phyloP scores from a whole-genome alignment of 441 rosid genomes.

The Aquilaria agallochum region DNA sequence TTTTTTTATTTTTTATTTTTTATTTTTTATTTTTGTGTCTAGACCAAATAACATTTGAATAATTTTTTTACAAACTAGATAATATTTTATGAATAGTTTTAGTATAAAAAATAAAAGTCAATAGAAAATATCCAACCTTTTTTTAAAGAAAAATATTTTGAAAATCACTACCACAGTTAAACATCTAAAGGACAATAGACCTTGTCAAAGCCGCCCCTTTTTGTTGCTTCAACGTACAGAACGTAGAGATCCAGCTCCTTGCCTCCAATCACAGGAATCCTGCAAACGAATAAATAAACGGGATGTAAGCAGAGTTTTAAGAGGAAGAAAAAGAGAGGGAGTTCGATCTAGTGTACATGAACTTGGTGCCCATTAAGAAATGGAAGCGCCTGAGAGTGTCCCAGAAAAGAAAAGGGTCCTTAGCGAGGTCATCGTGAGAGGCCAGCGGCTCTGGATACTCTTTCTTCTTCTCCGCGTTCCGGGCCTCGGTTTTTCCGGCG shows the following conservation, averaged over 20 bases:
- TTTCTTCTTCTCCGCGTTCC: slow-evolving; percentile 19
- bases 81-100: background rate
- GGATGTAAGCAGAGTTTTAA: background rate
- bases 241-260: slow-evolving; percentile 93
- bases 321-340: background rate
- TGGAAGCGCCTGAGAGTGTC: slow-evolving; percentile 92
- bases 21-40: no score
- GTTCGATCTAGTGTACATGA: slow-evolving; percentile 45
- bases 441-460: slow-evolving; percentile 66
- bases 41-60: no score
- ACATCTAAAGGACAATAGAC: slow-evolving; percentile 19
- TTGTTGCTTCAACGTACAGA: slow-evolving; percentile 84
- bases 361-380: slow-evolving; percentile 72
- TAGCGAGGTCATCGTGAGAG: slow-evolving; percentile 50
- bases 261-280: slow-evolving; percentile 99
- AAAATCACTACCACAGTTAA: no score
- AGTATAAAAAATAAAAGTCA: background rate
- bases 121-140: no score
- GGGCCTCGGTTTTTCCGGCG: slow-evolving; percentile 20
- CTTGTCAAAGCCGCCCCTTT: slow-evolving; percentile 92
- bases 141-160: no score
- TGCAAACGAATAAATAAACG: slow-evolving; percentile 13
- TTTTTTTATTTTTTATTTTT: background rate
- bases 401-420: slow-evolving; percentile 57
- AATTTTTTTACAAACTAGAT: no score